Base-by-base conservation (phyloP, 352 stramenopile genomes). In the Phytophthora boehmeriae region DNA sequence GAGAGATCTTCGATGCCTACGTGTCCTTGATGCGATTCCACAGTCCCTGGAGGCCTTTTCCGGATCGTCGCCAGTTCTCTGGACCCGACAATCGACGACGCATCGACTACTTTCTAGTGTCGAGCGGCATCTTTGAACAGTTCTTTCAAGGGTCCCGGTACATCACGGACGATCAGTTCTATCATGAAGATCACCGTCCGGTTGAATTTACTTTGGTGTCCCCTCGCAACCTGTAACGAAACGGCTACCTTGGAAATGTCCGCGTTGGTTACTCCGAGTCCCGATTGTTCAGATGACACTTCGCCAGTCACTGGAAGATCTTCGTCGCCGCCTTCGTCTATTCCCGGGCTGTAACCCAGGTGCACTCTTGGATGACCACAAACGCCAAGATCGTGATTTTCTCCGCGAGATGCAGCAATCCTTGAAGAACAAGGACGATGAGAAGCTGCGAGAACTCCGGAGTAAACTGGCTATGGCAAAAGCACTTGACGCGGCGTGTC, bases 101-200 rank as follows among this genome's bases (percentile, higher is more conserved):
- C 1, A 57, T 57, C 13, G 56, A 57, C 28, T 53, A 64, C 23
- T 45, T 27, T n/a, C 23, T 64, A 14, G 6, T 48, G 2, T 57
- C 45, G 8, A 20, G 17, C 2, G 20, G 43, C 38, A 2, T 53
- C 1, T 43, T 48, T 10, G 20, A 34, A 13, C 8, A 20, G 4
- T 20, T 34, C 42, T 17, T 47, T 5, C 25, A 35, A 0, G 30
- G 22, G 4, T 32, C 22, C 8, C 8, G 4, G 8, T 25, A 65
- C 14, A 10, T 65, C 0, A 46, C 41, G 0, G 56, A 54, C 8
- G 16, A n/a, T 2, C 41, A 47, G 23, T 64, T 19, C 4, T 5
- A 13, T 4, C 25, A 43, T n/a, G 41, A 41, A 57, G 46, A 64
- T 14, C 47, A 58, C 23, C n/a, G 28, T 1, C 41, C 42, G 6